Conservation (phyloP, 2,329 filamentous ascomycete genomes). For the Teratosphaeria zuluensis region DNA sequence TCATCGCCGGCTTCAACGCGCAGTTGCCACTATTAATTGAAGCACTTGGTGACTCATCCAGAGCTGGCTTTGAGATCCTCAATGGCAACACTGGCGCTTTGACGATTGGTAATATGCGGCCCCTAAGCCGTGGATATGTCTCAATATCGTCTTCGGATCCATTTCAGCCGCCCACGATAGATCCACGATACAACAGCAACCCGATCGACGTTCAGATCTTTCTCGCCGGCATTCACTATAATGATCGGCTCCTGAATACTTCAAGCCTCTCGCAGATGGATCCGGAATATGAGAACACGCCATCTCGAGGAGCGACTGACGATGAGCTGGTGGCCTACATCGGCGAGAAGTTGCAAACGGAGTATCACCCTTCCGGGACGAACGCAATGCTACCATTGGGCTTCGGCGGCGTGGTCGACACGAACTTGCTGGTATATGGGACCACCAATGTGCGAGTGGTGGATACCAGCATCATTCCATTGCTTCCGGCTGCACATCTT, state of each 20-base stretch:
- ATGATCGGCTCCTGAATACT: slow-evolving; percentile 18
- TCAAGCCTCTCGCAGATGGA: slow-evolving; percentile 12
- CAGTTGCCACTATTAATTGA: slow-evolving; percentile 15
- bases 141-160: slow-evolving; percentile 30
- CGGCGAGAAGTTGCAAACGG: slow-evolving; percentile 27
- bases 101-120: slow-evolving; percentile 29
- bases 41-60: slow-evolving; percentile 13
- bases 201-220: slow-evolving; percentile 28
- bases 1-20: slow-evolving; percentile 17
- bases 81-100: slow-evolving; percentile 24
- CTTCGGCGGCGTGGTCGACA: slow-evolving; percentile 42
- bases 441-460: slow-evolving; percentile 36
- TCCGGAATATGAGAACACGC: slow-evolving; percentile 11
- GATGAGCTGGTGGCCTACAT: slow-evolving; percentile 20
- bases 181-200: slow-evolving; percentile 38
- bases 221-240: slow-evolving; percentile 20
- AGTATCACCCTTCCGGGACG: slow-evolving; percentile 44
- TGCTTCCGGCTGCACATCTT: slow-evolving; percentile 31
- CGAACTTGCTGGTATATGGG: slow-evolving; percentile 35
- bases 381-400: slow-evolving; percentile 40
- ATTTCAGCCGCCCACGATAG: slow-evolving; percentile 30
- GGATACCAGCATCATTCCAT: slow-evolving; percentile 36
- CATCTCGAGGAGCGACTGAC: slow-evolving; percentile 20
- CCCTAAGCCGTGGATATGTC: slow-evolving; percentile 38
- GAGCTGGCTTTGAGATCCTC: slow-evolving; percentile 22